Base-by-base conservation (phyloP, 352 stramenopile genomes). In the Pythium coloratum region DNA sequence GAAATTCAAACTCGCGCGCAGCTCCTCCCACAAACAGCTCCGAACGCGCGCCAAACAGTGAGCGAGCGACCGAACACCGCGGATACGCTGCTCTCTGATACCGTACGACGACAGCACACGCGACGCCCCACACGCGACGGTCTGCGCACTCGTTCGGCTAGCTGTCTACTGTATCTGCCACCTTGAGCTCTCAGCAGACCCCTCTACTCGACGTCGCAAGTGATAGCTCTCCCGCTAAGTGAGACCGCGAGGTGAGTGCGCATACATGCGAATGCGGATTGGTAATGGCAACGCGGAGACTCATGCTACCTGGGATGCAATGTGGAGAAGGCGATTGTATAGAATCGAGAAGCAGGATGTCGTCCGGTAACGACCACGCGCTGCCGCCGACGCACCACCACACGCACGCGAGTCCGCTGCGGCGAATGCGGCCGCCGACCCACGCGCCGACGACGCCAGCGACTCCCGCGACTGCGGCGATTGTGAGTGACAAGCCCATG, bases 371-470 rank as follows among this genome's bases (percentile, higher is more conserved):
- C 42, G 50, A 66, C 32, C 58, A 59, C 40, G 32, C 40, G 20
- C 58, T 53, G 40, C 65, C 65, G 42, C 65, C 57, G 20, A 28
- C 57, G 16, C 65, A 66, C n/a, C 46, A 55, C 38, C 64, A 70
- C 46, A 67, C 60, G 50, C 66, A 72, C 55, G 66, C 59, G 53
- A 72, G 66, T 59, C 66, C 66, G 12, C 34, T 72, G 59, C 66
- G 66, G 14, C 64, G 64, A 18, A 56, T 57, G 46, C 30, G 59
- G 33, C 59, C 66, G 26, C 50, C 58, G 9, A 30, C 47, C 8
- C 47, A 54, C 24, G 59, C 33, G 47, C 49, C 59, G 3, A 61
- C 63, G n/a, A 51, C 60, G 24, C 66, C 66, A 2, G 66, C 66
- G 34, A 72, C 66, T 20, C 59, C 66, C 14, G 66, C 66, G 28